Conservation (phyloP, 345 rosid species). For the Cardamine resedifolia region DNA sequence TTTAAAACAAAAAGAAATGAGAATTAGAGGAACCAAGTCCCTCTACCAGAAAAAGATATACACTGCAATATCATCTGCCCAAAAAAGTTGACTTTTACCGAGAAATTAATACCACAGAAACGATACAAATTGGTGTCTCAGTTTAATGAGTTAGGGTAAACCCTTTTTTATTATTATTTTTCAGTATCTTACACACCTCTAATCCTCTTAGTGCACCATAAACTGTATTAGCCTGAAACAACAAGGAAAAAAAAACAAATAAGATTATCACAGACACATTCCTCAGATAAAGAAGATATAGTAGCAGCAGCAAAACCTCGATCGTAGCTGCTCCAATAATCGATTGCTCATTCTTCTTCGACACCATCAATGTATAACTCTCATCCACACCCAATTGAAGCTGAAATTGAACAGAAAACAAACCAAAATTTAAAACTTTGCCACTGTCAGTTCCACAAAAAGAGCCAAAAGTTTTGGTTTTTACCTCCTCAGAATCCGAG, state of each 20-base stretch:
- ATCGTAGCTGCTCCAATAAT: constrained; percentile 61
- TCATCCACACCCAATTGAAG: constrained; percentile 50
- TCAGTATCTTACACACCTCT: constrained; percentile 87
- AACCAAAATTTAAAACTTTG: not conserved
- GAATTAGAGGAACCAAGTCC: not conserved
- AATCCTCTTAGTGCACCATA: constrained; percentile 90
- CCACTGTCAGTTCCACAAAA: not conserved
- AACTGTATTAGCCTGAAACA: constrained; percentile 76
- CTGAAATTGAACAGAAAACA: constrained; percentile 20
- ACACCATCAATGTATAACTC: constrained; percentile 49
- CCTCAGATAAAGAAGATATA: not conserved
- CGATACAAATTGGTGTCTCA: too few relatives aligned
- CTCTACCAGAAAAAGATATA: not conserved
- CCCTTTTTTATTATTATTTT: too few relatives aligned
- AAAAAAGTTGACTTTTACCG: not conserved
- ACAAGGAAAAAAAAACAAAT: not conserved
- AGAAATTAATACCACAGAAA: not conserved
- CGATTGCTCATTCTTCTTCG: constrained; percentile 49
- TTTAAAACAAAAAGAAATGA: not conserved
- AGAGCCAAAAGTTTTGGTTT: not conserved
- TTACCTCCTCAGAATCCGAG: constrained; percentile 63
- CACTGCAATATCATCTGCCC: not conserved
- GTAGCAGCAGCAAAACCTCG: constrained; percentile 48
- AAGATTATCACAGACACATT: not conserved
- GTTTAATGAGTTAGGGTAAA: too few relatives aligned